Evolutionary conservation across 208 protist species (phyloP).

Genomic region (Trichomonas vaginalis): DNA sequence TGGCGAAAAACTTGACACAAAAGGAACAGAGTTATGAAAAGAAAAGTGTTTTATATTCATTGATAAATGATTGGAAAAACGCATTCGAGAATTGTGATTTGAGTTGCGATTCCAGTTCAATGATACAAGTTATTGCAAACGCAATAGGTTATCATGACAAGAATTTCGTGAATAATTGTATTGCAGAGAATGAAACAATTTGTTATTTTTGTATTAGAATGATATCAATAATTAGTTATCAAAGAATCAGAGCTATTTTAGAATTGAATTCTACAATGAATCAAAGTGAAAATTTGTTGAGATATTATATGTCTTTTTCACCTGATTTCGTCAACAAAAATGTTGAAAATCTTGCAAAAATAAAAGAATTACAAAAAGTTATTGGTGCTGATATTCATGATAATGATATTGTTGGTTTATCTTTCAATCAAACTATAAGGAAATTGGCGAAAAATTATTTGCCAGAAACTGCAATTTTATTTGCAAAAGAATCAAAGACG

Average conservation of each 20-base stretch:
- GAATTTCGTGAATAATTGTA: background rate
- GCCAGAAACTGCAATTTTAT: background rate
- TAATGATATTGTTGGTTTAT: background rate
- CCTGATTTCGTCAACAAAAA: background rate
- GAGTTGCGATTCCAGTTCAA: background rate
- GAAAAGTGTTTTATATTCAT: background rate
- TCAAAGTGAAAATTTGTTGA: background rate
- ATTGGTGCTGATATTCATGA: background rate
- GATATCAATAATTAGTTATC: background rate
- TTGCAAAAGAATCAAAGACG: background rate
- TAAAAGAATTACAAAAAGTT: background rate
- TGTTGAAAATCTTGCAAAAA: background rate
- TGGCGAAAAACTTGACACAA: background rate
- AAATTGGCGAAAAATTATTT: background rate
- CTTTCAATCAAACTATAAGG: background rate
- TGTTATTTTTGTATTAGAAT: background rate
- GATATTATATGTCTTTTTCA: background rate
- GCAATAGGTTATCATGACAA: background rate
- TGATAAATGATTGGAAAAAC: background rate
- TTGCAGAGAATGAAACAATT: background rate
- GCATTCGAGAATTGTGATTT: background rate
- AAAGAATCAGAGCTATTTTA: background rate
- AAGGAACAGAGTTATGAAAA: background rate
- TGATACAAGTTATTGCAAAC: background rate
- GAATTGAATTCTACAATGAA: background rate